Percentiles rank a stretch among this genome's conserved stretches.
Conservation (phyloP, 306 rosid species). For the Betula pendula region DNA sequence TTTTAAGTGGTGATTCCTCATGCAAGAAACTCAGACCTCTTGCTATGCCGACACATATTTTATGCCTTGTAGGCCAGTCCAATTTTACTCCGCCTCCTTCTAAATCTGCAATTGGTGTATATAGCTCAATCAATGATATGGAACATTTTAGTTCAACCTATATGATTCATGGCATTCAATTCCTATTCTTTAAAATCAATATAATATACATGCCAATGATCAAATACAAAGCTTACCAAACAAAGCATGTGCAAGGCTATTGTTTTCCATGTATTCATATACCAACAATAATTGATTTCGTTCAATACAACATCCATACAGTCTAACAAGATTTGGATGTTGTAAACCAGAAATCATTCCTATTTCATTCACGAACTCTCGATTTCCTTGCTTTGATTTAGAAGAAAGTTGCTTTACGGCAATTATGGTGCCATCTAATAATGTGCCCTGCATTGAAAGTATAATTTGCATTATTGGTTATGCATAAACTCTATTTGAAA, state of each 20-base stretch:
- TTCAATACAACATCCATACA: slow-evolving; percentile 33
- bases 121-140: neutral
- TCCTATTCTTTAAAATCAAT: neutral
- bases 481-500: neutral
- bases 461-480: neutral
- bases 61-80: slow-evolving; percentile 67
- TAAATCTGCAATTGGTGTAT: slow-evolving; percentile 30
- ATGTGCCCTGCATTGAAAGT: slow-evolving; percentile 21
- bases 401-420: slow-evolving; percentile 32
- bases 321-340: slow-evolving; percentile 29
- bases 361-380: slow-evolving; percentile 28
- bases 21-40: slow-evolving; percentile 78
- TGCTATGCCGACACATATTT: slow-evolving; percentile 74
- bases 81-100: slow-evolving; percentile 31
- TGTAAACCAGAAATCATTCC: slow-evolving; percentile 31
- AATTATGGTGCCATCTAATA: slow-evolving; percentile 22
- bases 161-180: no score
- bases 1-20: slow-evolving; percentile 70
- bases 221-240: slow-evolving; percentile 24
- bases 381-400: slow-evolving; percentile 33
- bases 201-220: neutral
- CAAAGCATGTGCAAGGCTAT: slow-evolving; percentile 27
- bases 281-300: slow-evolving; percentile 24
- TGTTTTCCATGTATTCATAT: slow-evolving; percentile 12
- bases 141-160: neutral